Percentiles rank a stretch among this genome's conserved stretches.
Evolutionary conservation across 2,329 filamentous ascomycete genomes (phyloP).

Genomic region (Amylocarpus encephaloides): DNA sequence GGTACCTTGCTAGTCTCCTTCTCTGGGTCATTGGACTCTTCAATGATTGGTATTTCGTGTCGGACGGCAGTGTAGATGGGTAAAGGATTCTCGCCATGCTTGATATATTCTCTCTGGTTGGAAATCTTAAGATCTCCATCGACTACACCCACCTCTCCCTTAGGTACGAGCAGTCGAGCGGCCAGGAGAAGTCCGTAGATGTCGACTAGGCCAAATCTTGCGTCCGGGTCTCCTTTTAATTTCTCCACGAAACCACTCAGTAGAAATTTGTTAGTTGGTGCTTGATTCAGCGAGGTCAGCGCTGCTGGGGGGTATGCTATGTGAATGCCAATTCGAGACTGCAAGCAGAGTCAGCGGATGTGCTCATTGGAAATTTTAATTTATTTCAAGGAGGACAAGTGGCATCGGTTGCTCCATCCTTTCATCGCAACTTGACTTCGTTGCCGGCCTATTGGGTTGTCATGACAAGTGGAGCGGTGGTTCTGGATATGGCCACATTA

Average conservation of each 20-base stretch:
- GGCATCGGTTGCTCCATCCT: too few species aligned
- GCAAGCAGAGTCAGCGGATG: constrained; percentile 5
- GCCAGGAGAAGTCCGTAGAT: constrained; percentile 84
- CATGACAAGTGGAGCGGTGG: too few species aligned
- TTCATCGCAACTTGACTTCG: too few species aligned
- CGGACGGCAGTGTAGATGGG: constrained; percentile 95
- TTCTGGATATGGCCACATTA: too few species aligned
- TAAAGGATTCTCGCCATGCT: constrained; percentile 73
- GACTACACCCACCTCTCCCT: constrained; percentile 71
- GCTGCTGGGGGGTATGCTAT: constrained; percentile 89
- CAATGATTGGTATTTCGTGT: constrained; percentile 78
- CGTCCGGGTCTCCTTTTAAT: constrained; percentile 70
- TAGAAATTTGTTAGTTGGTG: constrained; percentile 89
- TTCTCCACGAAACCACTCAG: constrained; percentile 88
- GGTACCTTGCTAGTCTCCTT: constrained; percentile 29
- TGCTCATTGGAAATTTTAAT: too few species aligned
- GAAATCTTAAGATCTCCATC: constrained; percentile 84
- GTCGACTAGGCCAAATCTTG: constrained; percentile 86
- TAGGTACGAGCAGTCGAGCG: constrained; percentile 77
- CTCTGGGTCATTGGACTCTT: constrained; percentile 35
- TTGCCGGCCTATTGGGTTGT: too few species aligned
- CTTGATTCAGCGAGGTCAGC: constrained; percentile 71
- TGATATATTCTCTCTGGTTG: constrained; percentile 70
- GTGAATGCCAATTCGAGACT: constrained; percentile 70
- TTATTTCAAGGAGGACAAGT: too few species aligned